A percentile compares a stretch with the other conserved stretches of the same genome.
Conservation (phyloP, 78 protist genomes). For the Dictyostelium firmibasis region DNA sequence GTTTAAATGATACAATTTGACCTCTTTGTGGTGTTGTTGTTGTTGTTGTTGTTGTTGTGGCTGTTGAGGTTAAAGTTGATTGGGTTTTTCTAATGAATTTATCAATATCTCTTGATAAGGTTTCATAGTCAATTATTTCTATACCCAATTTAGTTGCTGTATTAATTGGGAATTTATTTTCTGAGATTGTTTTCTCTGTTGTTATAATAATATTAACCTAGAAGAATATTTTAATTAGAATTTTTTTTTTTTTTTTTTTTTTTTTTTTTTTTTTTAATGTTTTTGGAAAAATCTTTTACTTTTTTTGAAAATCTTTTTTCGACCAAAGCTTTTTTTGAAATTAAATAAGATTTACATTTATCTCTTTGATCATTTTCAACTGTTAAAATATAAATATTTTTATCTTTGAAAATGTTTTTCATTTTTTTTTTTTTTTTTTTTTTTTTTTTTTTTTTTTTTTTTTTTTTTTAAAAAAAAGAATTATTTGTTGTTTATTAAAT, state of each 20-base stretch:
- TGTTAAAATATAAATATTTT: slow-evolving; percentile 6
- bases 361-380: background rate
- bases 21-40: background rate
- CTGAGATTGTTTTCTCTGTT: background rate
- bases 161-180: slow-evolving; percentile 45
- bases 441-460: no score
- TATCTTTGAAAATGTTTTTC: slow-evolving; percentile 6
- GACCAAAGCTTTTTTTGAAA: background rate
- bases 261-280: no score
- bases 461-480: no score
- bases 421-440: background rate
- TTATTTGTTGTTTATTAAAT: no score
- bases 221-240: background rate
- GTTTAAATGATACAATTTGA: background rate
- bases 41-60: background rate
- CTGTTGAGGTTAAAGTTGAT: background rate
- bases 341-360: slow-evolving; percentile 1
- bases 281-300: background rate
- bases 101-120: slow-evolving; percentile 5
- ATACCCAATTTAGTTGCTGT: slow-evolving; percentile 15
- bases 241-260: background rate
- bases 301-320: slow-evolving; percentile 60
- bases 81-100: background rate
- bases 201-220: slow-evolving; percentile 52
- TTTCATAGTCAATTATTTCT: background rate